phyloP scores from a whole-genome alignment of 192 early-diverging fungal genomes.

The Backusella morwellensis region DNA sequence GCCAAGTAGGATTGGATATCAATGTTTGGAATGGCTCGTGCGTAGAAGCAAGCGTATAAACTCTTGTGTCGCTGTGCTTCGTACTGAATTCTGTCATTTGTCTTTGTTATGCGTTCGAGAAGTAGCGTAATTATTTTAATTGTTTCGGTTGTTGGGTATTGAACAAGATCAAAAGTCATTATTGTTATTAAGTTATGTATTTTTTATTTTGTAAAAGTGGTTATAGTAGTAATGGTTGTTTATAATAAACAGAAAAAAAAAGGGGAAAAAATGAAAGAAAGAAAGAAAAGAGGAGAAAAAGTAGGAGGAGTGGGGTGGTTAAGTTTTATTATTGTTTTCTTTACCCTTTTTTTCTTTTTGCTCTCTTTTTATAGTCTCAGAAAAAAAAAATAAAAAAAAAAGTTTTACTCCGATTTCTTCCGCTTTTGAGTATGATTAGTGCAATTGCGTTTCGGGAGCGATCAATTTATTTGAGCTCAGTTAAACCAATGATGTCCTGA shows the following conservation, averaged over 20 bases:
- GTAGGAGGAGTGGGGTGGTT: background rate
- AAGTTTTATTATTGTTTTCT: conserved; percentile 6
- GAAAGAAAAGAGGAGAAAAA: conserved; percentile 2
- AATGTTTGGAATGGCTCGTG: conserved; percentile 85
- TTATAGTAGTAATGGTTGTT: conserved; percentile 11
- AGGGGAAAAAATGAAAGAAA: background rate
- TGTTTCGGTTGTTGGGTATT: conserved; percentile 49
- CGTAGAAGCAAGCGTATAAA: conserved; percentile 79
- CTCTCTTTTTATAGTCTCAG: background rate
- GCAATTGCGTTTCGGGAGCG: background rate
- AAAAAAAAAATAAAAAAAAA: background rate
- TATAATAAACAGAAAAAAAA: background rate
- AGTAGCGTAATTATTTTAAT: conserved; percentile 48
- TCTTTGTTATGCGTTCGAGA: conserved; percentile 5
- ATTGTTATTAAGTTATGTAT: conserved; percentile 38
- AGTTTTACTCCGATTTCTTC: background rate
- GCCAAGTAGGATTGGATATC: conserved; percentile 76
- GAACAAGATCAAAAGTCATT: conserved; percentile 51
- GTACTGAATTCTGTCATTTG: conserved; percentile 18
- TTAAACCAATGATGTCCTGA: background rate
- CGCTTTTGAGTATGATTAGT: background rate
- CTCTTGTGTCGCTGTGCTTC: conserved; percentile 16
- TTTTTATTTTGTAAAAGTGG: conserved; percentile 36
- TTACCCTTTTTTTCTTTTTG: background rate
- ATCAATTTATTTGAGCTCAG: conserved; percentile 4